Evolutionary conservation across 345 rosid genomes (phyloP), one percentile per base, ranked within the genome.

Genomic region (Noccaea caerulescens): DNA sequence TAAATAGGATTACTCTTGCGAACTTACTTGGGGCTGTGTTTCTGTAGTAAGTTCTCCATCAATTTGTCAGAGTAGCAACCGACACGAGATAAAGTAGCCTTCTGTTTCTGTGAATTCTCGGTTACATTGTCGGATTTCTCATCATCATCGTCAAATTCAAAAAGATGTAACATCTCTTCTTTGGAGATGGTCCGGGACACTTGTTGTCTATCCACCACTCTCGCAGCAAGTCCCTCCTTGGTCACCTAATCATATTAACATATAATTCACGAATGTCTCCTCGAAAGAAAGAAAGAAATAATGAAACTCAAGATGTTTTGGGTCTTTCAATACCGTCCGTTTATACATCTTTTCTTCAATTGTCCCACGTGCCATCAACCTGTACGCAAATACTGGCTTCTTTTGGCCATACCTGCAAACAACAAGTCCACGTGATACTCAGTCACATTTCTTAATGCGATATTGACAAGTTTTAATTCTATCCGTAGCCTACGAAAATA

Each of bases 161-260:
- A 95, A 49, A 95, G 88, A 80, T 95, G 99, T 81, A 95, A 70
- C 99, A 95, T 92, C 82, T 95, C 99, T 82, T 95, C 99, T 84
- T 78, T 92, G 37, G 99, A 92, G 50, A 95, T 92, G 25, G 96
- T 92, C 70, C 99, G 81, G 81, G 88, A 92, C 45, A 95, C 88
- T 82, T 92, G 99, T 72, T 95, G 99, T 80, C 99, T 85, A 81
- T 95, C 99, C 42, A 95, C 99, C 74, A 95, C 99, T 86, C 99
- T 90, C 71, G 99, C 99, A 78, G 99, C 99, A 45, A 95, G 97
- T 62, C 98, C 97, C 81, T 95, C 99, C 81, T 95, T 95, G 2
- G 92, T 95, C 67, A 92, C 99, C 99, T 95, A 83, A 77, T 75
- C 71, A 76, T 64, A 64, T 77, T 32, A 66, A 73, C 47, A 59